phyloP scores from a whole-genome alignment of 352 stramenopile species.

The Globisporangium apiculatum region DNA sequence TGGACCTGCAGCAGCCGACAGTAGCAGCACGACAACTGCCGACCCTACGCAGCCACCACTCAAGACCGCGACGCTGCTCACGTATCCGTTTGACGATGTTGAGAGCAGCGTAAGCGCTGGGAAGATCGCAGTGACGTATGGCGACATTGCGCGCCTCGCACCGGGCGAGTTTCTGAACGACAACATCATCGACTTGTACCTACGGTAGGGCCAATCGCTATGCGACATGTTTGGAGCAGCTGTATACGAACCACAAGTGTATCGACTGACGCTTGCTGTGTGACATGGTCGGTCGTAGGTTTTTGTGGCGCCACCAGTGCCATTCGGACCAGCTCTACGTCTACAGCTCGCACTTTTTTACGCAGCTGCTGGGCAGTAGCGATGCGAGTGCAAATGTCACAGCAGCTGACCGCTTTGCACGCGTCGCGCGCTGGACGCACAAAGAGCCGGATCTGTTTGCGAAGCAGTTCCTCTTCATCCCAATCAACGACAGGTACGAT shows the following conservation, averaged over 20 bases:
- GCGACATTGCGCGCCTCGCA: constrained; percentile 84
- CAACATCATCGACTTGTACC: constrained; percentile 90
- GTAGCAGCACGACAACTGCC: not conserved
- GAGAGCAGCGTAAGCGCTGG: constrained; percentile 18
- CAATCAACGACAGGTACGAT: constrained; percentile 82
- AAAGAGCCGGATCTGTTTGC: constrained; percentile 78
- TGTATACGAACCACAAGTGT: not conserved
- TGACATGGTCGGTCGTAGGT: constrained; percentile 22
- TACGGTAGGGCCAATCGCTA: constrained; percentile 43
- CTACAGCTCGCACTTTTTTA: constrained; percentile 96
- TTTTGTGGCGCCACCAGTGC: constrained; percentile 57
- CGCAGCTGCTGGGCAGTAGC: constrained; percentile 52
- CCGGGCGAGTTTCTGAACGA: constrained; percentile 92
- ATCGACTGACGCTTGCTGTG: not conserved
- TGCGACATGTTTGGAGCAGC: not conserved
- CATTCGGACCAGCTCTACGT: constrained; percentile 81
- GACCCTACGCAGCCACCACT: constrained; percentile 10
- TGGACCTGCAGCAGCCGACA: not conserved
- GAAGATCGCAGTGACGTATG: constrained; percentile 68
- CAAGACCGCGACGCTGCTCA: constrained; percentile 29
- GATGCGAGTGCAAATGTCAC: constrained; percentile 5
- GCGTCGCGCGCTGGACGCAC: constrained; percentile 78
- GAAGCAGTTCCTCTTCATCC: constrained; percentile 86
- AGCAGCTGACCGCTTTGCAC: constrained; percentile 40
- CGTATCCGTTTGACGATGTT: constrained; percentile 58